Evolutionary conservation across 192 early-diverging fungal species (phyloP).

Genomic region (Cetraspora pellucida): DNA sequence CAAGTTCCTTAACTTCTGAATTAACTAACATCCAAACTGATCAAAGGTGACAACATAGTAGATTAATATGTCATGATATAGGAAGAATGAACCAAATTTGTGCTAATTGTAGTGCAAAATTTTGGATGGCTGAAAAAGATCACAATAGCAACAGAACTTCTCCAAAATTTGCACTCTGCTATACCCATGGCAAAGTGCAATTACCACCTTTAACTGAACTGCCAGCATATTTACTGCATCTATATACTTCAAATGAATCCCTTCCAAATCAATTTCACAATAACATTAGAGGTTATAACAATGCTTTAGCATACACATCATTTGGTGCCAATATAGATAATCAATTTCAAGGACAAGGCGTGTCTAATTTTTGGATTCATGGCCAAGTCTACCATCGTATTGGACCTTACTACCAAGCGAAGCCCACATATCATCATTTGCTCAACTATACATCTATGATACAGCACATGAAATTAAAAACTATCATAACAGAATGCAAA

Average conservation of each 20-base stretch:
- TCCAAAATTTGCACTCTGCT: background rate
- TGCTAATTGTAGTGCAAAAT: background rate
- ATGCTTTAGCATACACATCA: background rate
- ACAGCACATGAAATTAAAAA: background rate
- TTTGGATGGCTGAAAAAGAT: background rate
- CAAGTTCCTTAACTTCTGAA: no score
- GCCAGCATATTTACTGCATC: background rate
- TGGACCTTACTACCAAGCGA: background rate
- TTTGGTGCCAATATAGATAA: background rate
- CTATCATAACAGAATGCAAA: background rate
- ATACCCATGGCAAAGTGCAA: background rate
- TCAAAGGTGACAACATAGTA: background rate
- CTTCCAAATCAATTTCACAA: background rate
- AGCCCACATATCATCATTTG: background rate
- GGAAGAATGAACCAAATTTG: background rate
- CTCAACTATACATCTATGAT: background rate
- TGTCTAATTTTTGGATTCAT: background rate
- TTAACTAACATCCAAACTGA: no score
- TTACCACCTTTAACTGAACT: background rate
- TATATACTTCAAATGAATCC: background rate
- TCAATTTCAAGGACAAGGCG: background rate
- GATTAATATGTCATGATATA: background rate
- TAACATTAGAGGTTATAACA: background rate
- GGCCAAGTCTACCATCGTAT: background rate
- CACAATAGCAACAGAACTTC: background rate